Evolutionary conservation across 23 red algal genomes (phyloP).

Genomic region (Gracilaria vermiculophylla): DNA sequence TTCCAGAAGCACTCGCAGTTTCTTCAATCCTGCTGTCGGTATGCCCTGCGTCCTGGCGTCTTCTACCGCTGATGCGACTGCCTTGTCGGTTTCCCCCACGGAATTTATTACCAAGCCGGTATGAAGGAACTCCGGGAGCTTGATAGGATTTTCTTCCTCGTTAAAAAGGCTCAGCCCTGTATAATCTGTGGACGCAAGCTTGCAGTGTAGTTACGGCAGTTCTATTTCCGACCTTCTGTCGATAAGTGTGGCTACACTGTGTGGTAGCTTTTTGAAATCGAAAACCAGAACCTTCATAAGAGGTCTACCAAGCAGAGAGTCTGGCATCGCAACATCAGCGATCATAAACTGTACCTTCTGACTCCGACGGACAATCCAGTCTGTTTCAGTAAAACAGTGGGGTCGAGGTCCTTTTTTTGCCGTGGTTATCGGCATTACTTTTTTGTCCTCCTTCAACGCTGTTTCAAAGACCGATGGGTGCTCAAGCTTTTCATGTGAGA

Average conservation of each 20-base stretch:
- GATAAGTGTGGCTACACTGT: neutral
- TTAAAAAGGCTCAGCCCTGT: neutral
- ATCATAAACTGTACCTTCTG: too few species aligned
- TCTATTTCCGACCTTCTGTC: neutral
- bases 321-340: slow-evolving; percentile 5
- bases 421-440: too few species aligned
- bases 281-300: slow-evolving; percentile 20
- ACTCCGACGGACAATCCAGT: too few species aligned
- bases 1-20: neutral
- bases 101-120: neutral
- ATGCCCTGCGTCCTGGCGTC: slow-evolving; percentile 1
- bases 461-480: too few species aligned
- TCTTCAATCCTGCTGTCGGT: neutral
- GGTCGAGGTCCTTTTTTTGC: too few species aligned
- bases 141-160: neutral
- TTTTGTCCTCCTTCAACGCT: too few species aligned
- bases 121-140: slow-evolving; percentile 11
- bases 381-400: too few species aligned
- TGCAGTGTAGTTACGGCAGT: neutral
- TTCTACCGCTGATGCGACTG: neutral
- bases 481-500: too few species aligned
- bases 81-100: neutral
- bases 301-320: slow-evolving; percentile 15
- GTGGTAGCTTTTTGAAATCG: neutral
- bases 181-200: neutral